Conservation (phyloP, 148 eudicot species). For the Hydrangea macrophylla region DNA sequence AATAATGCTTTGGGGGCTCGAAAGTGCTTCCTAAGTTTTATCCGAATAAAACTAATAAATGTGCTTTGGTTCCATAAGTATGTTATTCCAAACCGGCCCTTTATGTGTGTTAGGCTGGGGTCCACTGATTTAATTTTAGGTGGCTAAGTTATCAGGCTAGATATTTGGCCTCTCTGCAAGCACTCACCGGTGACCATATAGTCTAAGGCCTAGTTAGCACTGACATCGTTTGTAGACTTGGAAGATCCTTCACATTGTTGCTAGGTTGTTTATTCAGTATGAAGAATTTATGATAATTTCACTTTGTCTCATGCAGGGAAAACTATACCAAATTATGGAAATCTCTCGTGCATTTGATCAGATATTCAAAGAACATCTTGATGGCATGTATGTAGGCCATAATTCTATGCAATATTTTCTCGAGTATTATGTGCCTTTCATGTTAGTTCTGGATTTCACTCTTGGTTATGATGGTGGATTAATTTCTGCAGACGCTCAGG, state of each 20-base stretch:
- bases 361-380: slow-evolving; percentile 96
- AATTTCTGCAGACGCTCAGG: slow-evolving; percentile 79
- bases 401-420: neutral
- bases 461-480: slow-evolving; percentile 6
- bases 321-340: slow-evolving; percentile 91
- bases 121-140: neutral
- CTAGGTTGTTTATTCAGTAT: neutral
- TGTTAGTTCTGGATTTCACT: neutral
- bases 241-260: slow-evolving; percentile 3
- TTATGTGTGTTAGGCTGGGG: neutral
- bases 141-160: neutral
- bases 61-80: too few species aligned
- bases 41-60: too few species aligned
- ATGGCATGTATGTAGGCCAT: slow-evolving; percentile 68
- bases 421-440: neutral
- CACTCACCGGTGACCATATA: neutral
- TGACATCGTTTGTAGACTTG: neutral
- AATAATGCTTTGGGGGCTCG: too few species aligned
- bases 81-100: too few species aligned
- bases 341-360: slow-evolving; percentile 92
- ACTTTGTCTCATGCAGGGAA: slow-evolving; percentile 71
- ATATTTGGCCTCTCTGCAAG: neutral
- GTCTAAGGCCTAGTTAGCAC: neutral
- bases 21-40: too few species aligned
- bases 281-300: slow-evolving; percentile 9